Evolutionary conservation across 805 yeast species (phyloP).

Genomic region (Zygosaccharomyces kombuchaensis): DNA sequence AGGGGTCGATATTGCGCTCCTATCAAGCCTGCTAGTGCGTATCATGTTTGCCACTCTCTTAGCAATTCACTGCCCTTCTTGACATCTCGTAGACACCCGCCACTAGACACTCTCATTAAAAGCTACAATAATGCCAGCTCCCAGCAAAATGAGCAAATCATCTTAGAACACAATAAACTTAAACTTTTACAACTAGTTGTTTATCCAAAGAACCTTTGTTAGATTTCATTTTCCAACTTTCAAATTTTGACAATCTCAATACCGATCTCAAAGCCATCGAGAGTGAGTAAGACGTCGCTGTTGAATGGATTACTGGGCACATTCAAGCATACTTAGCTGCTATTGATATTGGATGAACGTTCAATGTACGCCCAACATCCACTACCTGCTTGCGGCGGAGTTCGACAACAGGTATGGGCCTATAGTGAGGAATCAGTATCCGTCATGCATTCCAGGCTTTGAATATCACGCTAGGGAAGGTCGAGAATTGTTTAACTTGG

Average conservation of each 20-base stretch:
- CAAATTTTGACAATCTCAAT: conserved; percentile 2
- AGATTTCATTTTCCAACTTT: background rate
- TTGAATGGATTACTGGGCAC: background rate
- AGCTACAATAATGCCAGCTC: background rate
- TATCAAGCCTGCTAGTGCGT: background rate
- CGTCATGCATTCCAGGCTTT: conserved; percentile 40
- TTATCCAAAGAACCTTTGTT: too few relatives aligned
- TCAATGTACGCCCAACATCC: conserved; percentile 37
- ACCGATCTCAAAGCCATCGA: conserved; percentile 1
- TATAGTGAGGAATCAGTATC: conserved; percentile 55
- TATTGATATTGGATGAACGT: background rate
- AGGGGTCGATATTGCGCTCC: background rate
- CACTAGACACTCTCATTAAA: background rate
- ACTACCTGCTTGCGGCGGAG: conserved; percentile 64
- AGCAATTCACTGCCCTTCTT: too few relatives aligned
- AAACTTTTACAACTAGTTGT: background rate
- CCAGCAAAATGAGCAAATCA: background rate
- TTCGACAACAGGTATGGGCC: conserved; percentile 79
- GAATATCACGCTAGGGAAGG: conserved; percentile 25
- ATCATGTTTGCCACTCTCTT: too few relatives aligned
- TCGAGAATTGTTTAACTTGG: conserved; percentile 32
- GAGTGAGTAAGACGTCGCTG: background rate
- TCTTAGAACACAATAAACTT: background rate
- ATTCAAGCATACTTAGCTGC: background rate
- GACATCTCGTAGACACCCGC: too few relatives aligned